Evolutionary conservation across 352 stramenopile species (phyloP).

Genomic region (Pythium vanterpoolii): DNA sequence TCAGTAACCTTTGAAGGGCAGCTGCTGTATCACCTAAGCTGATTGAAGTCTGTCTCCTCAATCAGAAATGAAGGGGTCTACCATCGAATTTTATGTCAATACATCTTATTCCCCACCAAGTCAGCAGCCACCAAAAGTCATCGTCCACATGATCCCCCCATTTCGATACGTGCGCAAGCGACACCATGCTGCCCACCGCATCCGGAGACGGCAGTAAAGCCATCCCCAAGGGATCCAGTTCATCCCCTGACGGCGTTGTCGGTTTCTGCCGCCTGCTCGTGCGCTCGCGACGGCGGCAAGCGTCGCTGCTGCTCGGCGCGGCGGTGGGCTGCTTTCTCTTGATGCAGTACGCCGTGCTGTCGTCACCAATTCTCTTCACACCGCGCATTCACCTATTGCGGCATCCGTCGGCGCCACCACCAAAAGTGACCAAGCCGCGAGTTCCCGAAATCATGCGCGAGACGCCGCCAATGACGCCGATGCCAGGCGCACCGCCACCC

Average conservation of each 20-base stretch:
- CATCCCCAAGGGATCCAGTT: neutral
- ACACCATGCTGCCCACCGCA: neutral
- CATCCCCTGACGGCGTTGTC: conserved; percentile 3
- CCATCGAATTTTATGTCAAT: neutral
- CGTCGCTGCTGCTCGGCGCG: neutral
- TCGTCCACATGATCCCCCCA: neutral
- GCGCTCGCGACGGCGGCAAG: conserved; percentile 5
- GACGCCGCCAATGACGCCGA: neutral
- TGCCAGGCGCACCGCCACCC: neutral
- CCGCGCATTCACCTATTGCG: neutral
- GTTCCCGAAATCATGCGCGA: neutral
- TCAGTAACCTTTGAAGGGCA: neutral
- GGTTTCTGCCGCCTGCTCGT: neutral
- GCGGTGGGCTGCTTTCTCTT: conserved; percentile 36
- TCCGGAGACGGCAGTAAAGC: neutral
- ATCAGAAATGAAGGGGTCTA: neutral
- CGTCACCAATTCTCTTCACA: conserved; percentile 27
- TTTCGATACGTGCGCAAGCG: neutral
- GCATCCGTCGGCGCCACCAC: too few relatives aligned
- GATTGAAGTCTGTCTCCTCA: neutral
- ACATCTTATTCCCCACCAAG: too few relatives aligned
- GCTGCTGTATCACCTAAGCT: neutral
- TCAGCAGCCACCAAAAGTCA: neutral
- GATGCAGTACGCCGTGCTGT: conserved; percentile 56
- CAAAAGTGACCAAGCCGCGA: neutral